Conservation (phyloP, 73 alveolate species). For the Blepharisma japonicum region DNA sequence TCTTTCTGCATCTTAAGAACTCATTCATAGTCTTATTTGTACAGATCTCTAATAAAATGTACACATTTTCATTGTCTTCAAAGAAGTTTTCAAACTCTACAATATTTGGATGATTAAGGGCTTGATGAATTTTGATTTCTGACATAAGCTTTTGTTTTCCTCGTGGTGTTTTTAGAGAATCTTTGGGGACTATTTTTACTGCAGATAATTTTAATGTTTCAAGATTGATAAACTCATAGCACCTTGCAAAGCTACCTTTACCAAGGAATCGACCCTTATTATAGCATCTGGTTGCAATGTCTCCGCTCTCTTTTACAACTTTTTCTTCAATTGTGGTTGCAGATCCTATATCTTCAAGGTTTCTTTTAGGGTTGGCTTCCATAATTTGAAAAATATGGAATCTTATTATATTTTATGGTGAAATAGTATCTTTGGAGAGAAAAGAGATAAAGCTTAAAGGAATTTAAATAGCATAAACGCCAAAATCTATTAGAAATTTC, state of each 20-base stretch:
- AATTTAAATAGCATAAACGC: no score
- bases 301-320: constrained; percentile 66
- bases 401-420: no score
- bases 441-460: no score
- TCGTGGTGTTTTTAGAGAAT: constrained; percentile 56
- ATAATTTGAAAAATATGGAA: no score
- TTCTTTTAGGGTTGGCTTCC: no score
- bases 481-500: no score
- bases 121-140: constrained; percentile 79
- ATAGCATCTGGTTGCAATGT: constrained; percentile 58
- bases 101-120: constrained; percentile 72
- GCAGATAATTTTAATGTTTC: constrained; percentile 71
- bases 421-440: no score
- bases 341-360: no score
- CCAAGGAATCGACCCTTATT: constrained; percentile 67
- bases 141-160: constrained; percentile 73
- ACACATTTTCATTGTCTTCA: no score
- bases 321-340: constrained; percentile 67
- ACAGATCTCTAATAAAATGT: constrained; percentile 91
- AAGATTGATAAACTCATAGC: no score
- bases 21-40: constrained; percentile 84
- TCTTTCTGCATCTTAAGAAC: constrained; percentile 81
- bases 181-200: constrained; percentile 73
- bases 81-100: no score
- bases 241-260: constrained; percentile 84